Base-by-base conservation (phyloP, 495 filamentous ascomycete genomes). In the Neurospora africana region DNA sequence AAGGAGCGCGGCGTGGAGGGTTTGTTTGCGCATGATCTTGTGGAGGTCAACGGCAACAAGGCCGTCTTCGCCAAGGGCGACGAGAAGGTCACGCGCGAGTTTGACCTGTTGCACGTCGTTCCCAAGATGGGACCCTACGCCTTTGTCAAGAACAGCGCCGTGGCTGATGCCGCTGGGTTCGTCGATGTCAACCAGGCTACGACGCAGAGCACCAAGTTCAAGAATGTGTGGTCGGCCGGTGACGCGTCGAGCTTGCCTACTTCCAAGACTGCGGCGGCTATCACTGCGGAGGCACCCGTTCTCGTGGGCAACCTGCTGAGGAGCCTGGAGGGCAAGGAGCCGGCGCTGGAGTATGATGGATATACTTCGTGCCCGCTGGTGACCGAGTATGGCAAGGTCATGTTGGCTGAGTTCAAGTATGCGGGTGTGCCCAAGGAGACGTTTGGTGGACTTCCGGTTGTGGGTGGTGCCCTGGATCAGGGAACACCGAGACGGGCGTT, bases 341-440 rank as follows among this genome's bases (percentile, higher is more conserved):
- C 76, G 0, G 81, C 84, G 69, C 82, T 82, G 0, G 73, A 61
- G 5, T 91, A 91, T 71, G 90, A 91, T 71, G 90, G 90, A 9
- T 91, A 91, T 78, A 89, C 90, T 0, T 90, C 88, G 1, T 91
- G 90, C 79, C 90, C 90, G 33, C 83, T 91, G n/a, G 68, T 87
- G 74, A 90, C 88, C 0, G 86, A 89, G 73, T 89, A 91, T 73
- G 86, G 86, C 70, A 90, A 91, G 81, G 88, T 91, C 17, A 82
- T 91, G 67, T 84, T 91, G 47, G 88, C 88, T 19, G 90, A 91
- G 81, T 91, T 91, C 82, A 91, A 89, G 84, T 91, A 91, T 72
- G 90, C 86, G n/a, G 89, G 88, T 13, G 85, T 83, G 73, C 90
- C 90, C 5, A 90, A 91, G 82, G 90, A 91, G 84, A 91, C 90